Conservation (phyloP, 73 alveolate species). For the Tetrahymena malaccensis region DNA sequence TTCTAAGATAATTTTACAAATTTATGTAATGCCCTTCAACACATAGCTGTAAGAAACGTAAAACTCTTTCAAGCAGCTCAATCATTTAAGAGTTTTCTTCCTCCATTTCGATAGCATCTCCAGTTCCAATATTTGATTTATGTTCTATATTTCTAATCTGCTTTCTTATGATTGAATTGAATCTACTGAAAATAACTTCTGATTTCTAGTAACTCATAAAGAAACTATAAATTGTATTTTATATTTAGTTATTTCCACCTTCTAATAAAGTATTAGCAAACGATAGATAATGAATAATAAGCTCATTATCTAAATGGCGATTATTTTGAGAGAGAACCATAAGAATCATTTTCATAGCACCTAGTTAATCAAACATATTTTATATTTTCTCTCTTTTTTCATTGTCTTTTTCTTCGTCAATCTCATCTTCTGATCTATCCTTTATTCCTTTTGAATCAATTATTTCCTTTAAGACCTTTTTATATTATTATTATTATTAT, state of each 20-base stretch:
- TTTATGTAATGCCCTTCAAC: constrained; percentile 47
- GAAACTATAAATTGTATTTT: constrained; percentile 25
- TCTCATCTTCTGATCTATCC: neutral
- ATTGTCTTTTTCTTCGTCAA: constrained; percentile 19
- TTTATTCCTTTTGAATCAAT: neutral
- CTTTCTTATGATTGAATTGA: constrained; percentile 13
- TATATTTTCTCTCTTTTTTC: constrained; percentile 16
- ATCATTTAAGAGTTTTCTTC: neutral
- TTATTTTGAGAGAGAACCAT: constrained; percentile 38
- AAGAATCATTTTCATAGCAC: constrained; percentile 33
- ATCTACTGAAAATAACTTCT: constrained; percentile 36
- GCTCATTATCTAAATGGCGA: constrained; percentile 8
- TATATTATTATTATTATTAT: neutral
- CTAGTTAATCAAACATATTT: constrained; percentile 30
- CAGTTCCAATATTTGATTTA: constrained; percentile 3
- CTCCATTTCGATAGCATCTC: neutral
- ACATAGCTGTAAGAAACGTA: constrained; percentile 35
- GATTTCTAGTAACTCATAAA: constrained; percentile 21
- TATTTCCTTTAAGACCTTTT: neutral
- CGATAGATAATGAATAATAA: constrained; percentile 21
- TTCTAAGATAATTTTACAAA: constrained; percentile 36
- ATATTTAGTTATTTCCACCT: constrained; percentile 34
- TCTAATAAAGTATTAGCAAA: constrained; percentile 28
- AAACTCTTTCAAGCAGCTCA: neutral
- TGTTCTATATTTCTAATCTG: constrained; percentile 25